Evolutionary conservation across 495 filamentous ascomycete species (phyloP).

Genomic region (Daldinia childiae): DNA sequence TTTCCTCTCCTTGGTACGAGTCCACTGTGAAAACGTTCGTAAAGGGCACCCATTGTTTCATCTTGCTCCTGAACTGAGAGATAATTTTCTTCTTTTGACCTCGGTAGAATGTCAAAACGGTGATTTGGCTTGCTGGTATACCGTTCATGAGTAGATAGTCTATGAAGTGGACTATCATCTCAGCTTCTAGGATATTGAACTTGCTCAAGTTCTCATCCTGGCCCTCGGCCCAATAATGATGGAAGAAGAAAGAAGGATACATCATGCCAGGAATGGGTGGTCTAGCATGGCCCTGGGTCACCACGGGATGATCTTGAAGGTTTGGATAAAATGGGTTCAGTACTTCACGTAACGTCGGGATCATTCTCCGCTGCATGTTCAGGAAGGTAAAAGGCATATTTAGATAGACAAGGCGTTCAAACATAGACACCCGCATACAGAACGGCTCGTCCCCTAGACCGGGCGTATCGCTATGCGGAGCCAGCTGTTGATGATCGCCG

Average conservation of each 20-base stretch:
- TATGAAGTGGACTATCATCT: constrained; percentile 79
- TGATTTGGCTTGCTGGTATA: constrained; percentile 68
- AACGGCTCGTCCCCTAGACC: constrained; percentile 78
- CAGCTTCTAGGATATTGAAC: constrained; percentile 76
- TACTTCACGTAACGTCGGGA: constrained; percentile 70
- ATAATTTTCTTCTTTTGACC: constrained; percentile 78
- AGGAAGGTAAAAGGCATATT: constrained; percentile 69
- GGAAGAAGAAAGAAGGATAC: constrained; percentile 73
- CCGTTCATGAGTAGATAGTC: constrained; percentile 77
- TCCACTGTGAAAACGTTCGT: constrained; percentile 87
- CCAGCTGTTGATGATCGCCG: constrained; percentile 66
- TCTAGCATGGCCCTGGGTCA: constrained; percentile 58
- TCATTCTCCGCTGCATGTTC: constrained; percentile 76
- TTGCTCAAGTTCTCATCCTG: constrained; percentile 72
- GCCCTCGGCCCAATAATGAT: constrained; percentile 74
- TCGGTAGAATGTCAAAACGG: constrained; percentile 90
- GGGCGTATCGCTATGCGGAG: constrained; percentile 61
- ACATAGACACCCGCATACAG: constrained; percentile 59
- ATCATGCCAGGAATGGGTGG: constrained; percentile 80
- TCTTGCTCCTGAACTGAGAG: constrained; percentile 59
- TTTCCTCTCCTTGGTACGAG: constrained; percentile 95
- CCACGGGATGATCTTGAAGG: constrained; percentile 74
- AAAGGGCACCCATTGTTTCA: constrained; percentile 56
- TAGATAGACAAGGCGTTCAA: constrained; percentile 75
- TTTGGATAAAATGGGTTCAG: constrained; percentile 71